A percentile compares a stretch with the other conserved stretches of the same genome.
Evolutionary conservation across 805 yeast genomes (phyloP).

Genomic region (Yamadazyma phyllophila): DNA sequence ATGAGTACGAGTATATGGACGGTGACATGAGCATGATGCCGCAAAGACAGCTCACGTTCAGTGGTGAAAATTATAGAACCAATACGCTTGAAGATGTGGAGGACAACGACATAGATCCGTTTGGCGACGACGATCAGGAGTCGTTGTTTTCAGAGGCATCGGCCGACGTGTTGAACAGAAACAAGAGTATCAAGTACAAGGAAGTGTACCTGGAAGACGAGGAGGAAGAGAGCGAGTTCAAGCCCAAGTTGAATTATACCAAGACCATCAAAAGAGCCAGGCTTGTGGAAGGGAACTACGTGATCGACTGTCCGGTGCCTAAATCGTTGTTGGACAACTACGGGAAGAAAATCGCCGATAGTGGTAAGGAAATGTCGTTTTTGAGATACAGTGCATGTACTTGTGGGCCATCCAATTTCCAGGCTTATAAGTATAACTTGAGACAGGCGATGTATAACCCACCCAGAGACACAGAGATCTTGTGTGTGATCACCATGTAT

Average conservation of each 20-base stretch:
- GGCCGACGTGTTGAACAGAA: constrained; percentile 21
- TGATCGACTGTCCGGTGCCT: constrained; percentile 45
- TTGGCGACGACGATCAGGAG: constrained; percentile 27
- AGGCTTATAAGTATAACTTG: constrained; percentile 62
- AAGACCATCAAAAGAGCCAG: constrained; percentile 43
- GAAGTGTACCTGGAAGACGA: constrained; percentile 5
- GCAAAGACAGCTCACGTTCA: constrained; percentile 19
- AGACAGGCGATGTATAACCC: constrained; percentile 77
- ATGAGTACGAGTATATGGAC: constrained; percentile 9
- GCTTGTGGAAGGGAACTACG: constrained; percentile 43
- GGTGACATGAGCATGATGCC: constrained; percentile 1
- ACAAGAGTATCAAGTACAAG: constrained; percentile 9
- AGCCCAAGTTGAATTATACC: constrained; percentile 41
- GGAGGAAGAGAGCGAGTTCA: constrained; percentile 36
- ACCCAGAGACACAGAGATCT: constrained; percentile 79
- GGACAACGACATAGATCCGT: constrained; percentile 37
- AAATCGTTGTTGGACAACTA: constrained; percentile 33
- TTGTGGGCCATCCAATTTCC: constrained; percentile 79
- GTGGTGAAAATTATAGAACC: constrained; percentile 39
- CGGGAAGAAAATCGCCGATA: constrained; percentile 31
- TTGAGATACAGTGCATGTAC: constrained; percentile 95
- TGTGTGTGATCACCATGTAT: constrained; percentile 86
- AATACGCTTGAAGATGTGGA: constrained; percentile 41
- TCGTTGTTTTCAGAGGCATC: constrained; percentile 42
- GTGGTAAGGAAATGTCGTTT: constrained; percentile 65